Percentiles rank a stretch among this genome's conserved stretches.
These are phyloP conservation scores for Skeletonema costatum DNA, from an alignment of 108 stramenopile species.

Conservation along the genomic window DNA sequence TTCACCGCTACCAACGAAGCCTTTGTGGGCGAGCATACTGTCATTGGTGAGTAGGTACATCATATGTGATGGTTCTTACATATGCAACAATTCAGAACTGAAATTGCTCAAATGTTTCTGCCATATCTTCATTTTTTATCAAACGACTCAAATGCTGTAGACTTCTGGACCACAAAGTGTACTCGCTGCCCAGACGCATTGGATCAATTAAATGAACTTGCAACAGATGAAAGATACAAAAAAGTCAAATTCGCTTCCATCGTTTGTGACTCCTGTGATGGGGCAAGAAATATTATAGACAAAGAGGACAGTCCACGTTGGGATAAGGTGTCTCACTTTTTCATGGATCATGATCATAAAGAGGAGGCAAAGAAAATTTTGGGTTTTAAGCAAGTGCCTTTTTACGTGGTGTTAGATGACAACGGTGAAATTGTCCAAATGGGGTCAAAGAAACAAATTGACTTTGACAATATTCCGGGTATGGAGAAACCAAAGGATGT, in stretches of 20 bases:
- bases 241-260: slow-evolving; percentile 80
- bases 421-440: slow-evolving; percentile 73
- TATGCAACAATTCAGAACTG: background rate
- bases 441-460: slow-evolving; percentile 66
- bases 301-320: slow-evolving; percentile 70
- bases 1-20: slow-evolving; percentile 56
- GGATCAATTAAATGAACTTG: slow-evolving; percentile 66
- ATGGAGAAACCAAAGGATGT: slow-evolving; percentile 22
- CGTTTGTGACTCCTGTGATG: slow-evolving; percentile 83
- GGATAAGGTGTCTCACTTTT: slow-evolving; percentile 75
- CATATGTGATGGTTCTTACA: background rate
- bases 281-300: slow-evolving; percentile 86
- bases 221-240: slow-evolving; percentile 60
- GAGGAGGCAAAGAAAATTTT: slow-evolving; percentile 76
- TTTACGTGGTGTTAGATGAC: slow-evolving; percentile 82
- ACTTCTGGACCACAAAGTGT: slow-evolving; percentile 93
- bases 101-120: background rate
- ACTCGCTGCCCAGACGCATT: slow-evolving; percentile 84
- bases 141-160: slow-evolving; percentile 24
- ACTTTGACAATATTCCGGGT: slow-evolving; percentile 66
- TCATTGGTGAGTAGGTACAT: slow-evolving; percentile 67
- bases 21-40: slow-evolving; percentile 64
- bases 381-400: slow-evolving; percentile 83
- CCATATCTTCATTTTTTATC: slow-evolving; percentile 3
- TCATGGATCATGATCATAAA: slow-evolving; percentile 76